phyloP scores from a whole-genome alignment of 1,284 basidiomycete genomes.

The Agroathelia rolfsii region DNA sequence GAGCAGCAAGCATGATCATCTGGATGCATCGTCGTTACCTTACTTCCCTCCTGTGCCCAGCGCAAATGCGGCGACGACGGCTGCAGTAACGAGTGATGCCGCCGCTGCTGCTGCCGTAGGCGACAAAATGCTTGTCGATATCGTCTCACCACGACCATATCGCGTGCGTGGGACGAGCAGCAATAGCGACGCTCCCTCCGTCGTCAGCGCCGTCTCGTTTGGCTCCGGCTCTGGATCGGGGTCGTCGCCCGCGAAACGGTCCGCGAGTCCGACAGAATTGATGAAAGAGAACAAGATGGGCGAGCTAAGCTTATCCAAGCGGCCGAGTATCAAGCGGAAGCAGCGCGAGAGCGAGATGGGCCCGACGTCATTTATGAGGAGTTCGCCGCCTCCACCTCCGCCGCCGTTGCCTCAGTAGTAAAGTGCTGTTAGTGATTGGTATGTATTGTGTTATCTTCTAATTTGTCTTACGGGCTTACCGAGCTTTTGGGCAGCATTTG shows the following conservation, averaged over 20 bases:
- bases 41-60: constrained; percentile 7
- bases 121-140: constrained; percentile 1
- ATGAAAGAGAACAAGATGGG: constrained; percentile 50
- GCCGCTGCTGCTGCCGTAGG: constrained; percentile 2
- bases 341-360: constrained; percentile 13
- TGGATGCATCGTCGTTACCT: constrained; percentile 1
- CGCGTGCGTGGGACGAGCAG: constrained; percentile 10
- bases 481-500: no score
- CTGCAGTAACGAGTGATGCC: no score
- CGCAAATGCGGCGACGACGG: no score
- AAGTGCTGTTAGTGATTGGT: not conserved
- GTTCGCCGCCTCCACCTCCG: not conserved
- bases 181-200: constrained; percentile 4
- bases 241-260: constrained; percentile 34
- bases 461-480: no score
- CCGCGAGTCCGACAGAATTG: constrained; percentile 63
- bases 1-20: no score
- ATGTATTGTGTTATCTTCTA: no score
- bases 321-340: constrained; percentile 55
- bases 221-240: constrained; percentile 15
- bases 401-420: not conserved
- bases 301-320: constrained; percentile 46
- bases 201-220: constrained; percentile 6
- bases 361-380: not conserved
- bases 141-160: no score